These are phyloP conservation scores for Orobanche coerulescens DNA, from an alignment of 257 asterid species.

Conservation along the genomic window DNA sequence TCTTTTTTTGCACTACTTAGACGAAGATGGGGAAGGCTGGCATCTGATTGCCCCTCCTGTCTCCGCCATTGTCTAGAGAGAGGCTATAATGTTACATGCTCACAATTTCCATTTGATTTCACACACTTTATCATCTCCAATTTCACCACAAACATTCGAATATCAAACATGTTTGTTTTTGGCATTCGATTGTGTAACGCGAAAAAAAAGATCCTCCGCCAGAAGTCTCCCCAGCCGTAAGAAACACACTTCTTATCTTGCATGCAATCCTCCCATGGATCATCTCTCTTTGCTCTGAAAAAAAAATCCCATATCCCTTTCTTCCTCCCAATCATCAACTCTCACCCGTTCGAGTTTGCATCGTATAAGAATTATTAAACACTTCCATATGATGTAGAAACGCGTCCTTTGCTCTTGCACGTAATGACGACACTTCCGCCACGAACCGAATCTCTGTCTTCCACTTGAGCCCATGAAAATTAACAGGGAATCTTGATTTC, in stretches of 20 bases:
- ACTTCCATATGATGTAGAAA: slow-evolving; percentile 74
- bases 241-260: background rate
- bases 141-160: background rate
- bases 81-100: background rate
- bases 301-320: background rate
- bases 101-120: background rate
- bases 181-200: background rate
- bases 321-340: slow-evolving; percentile 28
- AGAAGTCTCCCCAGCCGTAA: background rate
- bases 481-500: background rate
- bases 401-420: slow-evolving; percentile 75
- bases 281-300: background rate
- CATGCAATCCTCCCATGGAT: background rate
- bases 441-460: slow-evolving; percentile 30
- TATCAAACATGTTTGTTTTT: slow-evolving; percentile 3
- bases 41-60: no score
- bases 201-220: background rate
- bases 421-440: slow-evolving; percentile 55
- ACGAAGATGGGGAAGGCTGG: no score
- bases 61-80: no score
- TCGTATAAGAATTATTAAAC: slow-evolving; percentile 52
- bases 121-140: slow-evolving; percentile 1
- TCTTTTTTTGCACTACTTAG: no score
- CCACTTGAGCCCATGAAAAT: slow-evolving; percentile 32
- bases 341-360: slow-evolving; percentile 37